Percentiles rank a stretch among this genome's conserved stretches.
phyloP scores from a whole-genome alignment of 768 basidiomycete genomes.

The Phaeotremella fagi region DNA sequence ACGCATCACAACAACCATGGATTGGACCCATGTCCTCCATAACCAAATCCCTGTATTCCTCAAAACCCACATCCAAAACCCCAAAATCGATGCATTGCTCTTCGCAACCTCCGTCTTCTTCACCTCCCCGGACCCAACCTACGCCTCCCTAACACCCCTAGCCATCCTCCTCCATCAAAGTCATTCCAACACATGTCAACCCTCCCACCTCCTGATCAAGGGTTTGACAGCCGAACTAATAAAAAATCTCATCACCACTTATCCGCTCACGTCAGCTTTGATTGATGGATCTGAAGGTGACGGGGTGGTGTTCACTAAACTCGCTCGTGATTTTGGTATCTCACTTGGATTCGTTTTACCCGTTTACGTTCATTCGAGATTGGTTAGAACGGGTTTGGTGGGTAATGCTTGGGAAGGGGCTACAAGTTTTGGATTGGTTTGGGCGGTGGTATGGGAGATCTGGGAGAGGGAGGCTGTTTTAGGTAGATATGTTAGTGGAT shows the following conservation, averaged over 20 bases:
- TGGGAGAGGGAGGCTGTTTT: conserved; percentile 1
- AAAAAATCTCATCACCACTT: not conserved
- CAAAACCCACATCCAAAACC: not conserved
- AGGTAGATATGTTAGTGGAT: not conserved
- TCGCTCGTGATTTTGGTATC: not conserved
- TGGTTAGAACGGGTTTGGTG: not conserved
- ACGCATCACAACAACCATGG: too few species aligned
- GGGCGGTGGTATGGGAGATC: conserved; percentile 4
- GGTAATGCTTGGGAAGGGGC: conserved; percentile 8
- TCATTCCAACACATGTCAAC: not conserved
- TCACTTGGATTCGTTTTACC: not conserved
- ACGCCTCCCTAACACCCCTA: not conserved
- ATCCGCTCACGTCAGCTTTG: not conserved
- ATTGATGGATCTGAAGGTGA: not conserved
- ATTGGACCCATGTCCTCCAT: too few species aligned
- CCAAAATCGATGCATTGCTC: not conserved
- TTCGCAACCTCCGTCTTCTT: not conserved
- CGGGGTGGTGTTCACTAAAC: not conserved
- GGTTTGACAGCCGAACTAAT: not conserved
- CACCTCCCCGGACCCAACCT: not conserved
- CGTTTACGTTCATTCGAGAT: not conserved
- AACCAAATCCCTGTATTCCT: too few species aligned
- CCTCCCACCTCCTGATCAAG: not conserved
- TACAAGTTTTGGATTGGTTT: conserved; percentile 9
- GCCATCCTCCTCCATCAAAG: not conserved